phyloP scores from a whole-genome alignment of 106 monocot genomes.

The Ottelia alismoides region DNA sequence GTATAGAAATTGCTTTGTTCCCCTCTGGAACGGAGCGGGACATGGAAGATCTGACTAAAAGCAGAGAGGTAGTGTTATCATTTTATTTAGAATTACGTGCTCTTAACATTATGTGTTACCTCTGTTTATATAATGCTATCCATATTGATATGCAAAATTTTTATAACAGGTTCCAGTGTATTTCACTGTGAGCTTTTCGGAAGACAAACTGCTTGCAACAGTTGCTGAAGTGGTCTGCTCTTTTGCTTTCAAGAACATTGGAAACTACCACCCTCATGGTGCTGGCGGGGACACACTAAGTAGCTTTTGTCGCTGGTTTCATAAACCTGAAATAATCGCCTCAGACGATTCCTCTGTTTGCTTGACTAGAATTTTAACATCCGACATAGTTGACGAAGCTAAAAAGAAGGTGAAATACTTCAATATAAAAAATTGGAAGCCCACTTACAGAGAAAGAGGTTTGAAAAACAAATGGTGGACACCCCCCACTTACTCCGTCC shows the following conservation, averaged over 20 bases:
- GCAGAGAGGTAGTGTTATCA: constrained; percentile 44
- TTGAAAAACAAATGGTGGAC: constrained; percentile 34
- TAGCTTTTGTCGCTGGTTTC: too few species aligned
- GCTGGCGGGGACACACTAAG: too few species aligned
- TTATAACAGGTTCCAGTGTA: constrained; percentile 27
- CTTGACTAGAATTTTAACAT: constrained; percentile 32
- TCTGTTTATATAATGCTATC: not conserved
- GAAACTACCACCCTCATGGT: constrained; percentile 11
- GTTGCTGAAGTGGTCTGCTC: constrained; percentile 71
- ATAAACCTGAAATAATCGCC: too few species aligned
- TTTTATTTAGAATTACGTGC: not conserved
- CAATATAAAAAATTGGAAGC: constrained; percentile 13
- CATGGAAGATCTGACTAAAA: constrained; percentile 48
- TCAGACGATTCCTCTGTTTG: constrained; percentile 50
- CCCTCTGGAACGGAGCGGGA: constrained; percentile 46
- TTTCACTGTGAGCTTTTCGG: constrained; percentile 43
- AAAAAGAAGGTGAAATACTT: constrained; percentile 22
- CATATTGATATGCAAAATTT: not conserved
- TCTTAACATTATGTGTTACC: not conserved
- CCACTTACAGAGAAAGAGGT: constrained; percentile 1
- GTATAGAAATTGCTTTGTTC: constrained; percentile 50
- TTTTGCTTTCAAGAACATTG: constrained; percentile 32
- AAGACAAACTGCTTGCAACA: constrained; percentile 32
- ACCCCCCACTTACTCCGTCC: constrained; percentile 20
- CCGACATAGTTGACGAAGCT: constrained; percentile 30